Evolutionary conservation across 2,329 filamentous ascomycete species (phyloP).

Genomic region (Aciculosporium take): DNA sequence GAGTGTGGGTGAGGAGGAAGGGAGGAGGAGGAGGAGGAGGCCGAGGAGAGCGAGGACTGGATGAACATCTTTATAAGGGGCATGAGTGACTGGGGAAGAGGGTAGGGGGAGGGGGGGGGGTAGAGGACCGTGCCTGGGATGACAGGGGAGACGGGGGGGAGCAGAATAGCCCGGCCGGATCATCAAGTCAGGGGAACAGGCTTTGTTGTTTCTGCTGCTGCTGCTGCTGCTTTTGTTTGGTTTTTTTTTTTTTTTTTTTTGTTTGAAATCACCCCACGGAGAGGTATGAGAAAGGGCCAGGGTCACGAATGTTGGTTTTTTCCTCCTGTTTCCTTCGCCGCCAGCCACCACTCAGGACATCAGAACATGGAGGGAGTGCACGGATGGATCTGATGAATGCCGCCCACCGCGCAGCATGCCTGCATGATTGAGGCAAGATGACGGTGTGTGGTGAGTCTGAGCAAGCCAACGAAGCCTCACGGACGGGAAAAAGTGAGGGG

Average conservation of each 20-base stretch:
- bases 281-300: too few species aligned
- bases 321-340: too few species aligned
- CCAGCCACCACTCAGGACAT: too few species aligned
- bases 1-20: slow-evolving; percentile 33
- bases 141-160: slow-evolving; percentile 9
- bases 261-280: too few species aligned
- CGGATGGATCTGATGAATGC: background rate
- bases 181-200: slow-evolving; percentile 3
- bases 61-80: slow-evolving; percentile 35
- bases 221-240: too few species aligned
- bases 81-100: slow-evolving; percentile 7
- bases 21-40: slow-evolving; percentile 9
- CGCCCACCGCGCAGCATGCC: background rate
- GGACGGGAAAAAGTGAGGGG: too few species aligned
- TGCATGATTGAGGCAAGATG: slow-evolving; percentile 1
- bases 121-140: slow-evolving; percentile 9
- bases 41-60: slow-evolving; percentile 20
- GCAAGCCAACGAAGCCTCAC: too few species aligned
- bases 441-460: background rate
- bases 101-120: too few species aligned
- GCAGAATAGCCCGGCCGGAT: background rate
- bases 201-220: too few species aligned
- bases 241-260: too few species aligned
- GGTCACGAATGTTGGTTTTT: too few species aligned
- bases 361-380: slow-evolving; percentile 1